A percentile compares a stretch with the other conserved stretches of the same genome.
Conservation (phyloP, 257 asterid genomes). For the Ligustrum vulgare region DNA sequence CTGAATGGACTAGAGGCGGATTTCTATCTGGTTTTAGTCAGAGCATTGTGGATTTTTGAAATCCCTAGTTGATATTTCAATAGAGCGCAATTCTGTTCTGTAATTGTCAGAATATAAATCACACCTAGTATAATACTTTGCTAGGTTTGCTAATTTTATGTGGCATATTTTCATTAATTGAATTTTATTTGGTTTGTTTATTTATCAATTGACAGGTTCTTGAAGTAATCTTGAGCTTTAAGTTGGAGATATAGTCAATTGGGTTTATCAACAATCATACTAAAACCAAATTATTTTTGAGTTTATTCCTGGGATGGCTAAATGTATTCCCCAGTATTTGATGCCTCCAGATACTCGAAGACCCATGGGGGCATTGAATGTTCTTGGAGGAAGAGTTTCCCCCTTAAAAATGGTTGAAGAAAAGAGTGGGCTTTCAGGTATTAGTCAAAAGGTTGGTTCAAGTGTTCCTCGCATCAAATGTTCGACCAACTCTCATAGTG, state of each 20-base stretch:
- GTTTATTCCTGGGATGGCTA: conserved; percentile 34
- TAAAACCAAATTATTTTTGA: conserved; percentile 12
- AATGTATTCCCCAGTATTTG: conserved; percentile 32
- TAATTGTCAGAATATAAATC: background rate
- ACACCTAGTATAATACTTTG: background rate
- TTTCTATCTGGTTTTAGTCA: background rate
- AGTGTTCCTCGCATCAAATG: conserved; percentile 31
- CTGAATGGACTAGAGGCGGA: background rate
- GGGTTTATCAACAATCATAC: conserved; percentile 21
- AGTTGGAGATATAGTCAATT: conserved; percentile 20
- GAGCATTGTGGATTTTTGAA: background rate
- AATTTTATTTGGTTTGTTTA: background rate
- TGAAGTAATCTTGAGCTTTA: background rate
- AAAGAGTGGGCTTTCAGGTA: conserved; percentile 31
- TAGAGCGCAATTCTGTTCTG: conserved; percentile 2
- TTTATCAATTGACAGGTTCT: conserved; percentile 30
- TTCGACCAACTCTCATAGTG: conserved; percentile 38
- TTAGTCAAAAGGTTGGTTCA: conserved; percentile 23
- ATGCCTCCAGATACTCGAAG: conserved; percentile 33
- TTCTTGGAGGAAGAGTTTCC: conserved; percentile 40
- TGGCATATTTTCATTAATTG: background rate
- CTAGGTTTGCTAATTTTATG: background rate
- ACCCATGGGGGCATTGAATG: conserved; percentile 33
- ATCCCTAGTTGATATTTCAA: background rate
- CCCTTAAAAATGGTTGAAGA: conserved; percentile 35